Evolutionary conservation across 768 basidiomycete species (phyloP).

Genomic region (Boletus reticuloceps): DNA sequence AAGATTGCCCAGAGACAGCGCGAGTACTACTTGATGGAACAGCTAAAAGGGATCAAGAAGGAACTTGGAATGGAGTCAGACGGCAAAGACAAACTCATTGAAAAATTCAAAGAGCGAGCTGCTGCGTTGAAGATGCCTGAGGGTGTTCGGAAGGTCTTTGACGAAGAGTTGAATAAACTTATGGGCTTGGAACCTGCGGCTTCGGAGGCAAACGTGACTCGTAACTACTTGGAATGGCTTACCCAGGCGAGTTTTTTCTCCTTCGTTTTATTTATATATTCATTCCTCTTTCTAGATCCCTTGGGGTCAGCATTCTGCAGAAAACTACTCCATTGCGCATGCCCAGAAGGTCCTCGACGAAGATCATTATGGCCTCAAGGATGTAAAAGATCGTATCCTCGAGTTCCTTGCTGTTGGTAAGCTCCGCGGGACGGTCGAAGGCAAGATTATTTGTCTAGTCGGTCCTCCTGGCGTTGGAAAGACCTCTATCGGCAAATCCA

Average conservation of each 20-base stretch:
- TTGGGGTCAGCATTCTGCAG: slow-evolving; percentile 92
- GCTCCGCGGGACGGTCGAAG: slow-evolving; percentile 89
- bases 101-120: slow-evolving; percentile 88
- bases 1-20: slow-evolving; percentile 94
- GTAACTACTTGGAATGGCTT: slow-evolving; percentile 93
- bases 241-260: slow-evolving; percentile 54
- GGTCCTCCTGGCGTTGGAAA: slow-evolving; percentile 99
- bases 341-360: slow-evolving; percentile 86
- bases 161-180: slow-evolving; percentile 92
- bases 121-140: slow-evolving; percentile 85
- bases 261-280: neutral
- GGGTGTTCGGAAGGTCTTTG: slow-evolving; percentile 87
- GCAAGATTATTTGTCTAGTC: slow-evolving; percentile 95
- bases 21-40: slow-evolving; percentile 96
- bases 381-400: slow-evolving; percentile 90
- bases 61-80: slow-evolving; percentile 94
- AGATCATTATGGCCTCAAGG: slow-evolving; percentile 90
- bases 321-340: slow-evolving; percentile 86
- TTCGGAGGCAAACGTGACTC: slow-evolving; percentile 89
- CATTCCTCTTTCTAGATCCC: slow-evolving; percentile 60
- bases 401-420: slow-evolving; percentile 97
- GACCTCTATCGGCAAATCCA: slow-evolving; percentile 94
- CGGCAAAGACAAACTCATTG: slow-evolving; percentile 91
- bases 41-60: slow-evolving; percentile 94
- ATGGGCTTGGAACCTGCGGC: slow-evolving; percentile 87